A percentile compares a stretch with the other conserved stretches of the same genome.
These are phyloP conservation scores for Blastomyces parvus DNA, from an alignment of 2,329 filamentous ascomycete genomes.

Conservation along the genomic window DNA sequence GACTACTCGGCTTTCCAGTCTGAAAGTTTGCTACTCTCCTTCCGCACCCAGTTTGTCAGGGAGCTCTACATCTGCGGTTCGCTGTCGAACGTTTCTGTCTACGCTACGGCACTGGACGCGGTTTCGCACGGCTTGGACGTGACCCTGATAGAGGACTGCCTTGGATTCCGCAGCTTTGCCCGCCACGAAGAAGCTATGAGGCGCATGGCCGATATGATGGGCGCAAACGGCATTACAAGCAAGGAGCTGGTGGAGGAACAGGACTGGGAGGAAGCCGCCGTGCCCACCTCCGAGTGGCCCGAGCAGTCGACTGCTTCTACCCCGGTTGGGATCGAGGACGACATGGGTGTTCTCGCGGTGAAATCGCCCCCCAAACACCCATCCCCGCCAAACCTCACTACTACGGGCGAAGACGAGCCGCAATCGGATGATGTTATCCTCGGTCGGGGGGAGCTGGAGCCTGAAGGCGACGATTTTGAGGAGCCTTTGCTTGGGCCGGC, in stretches of 20 bases:
- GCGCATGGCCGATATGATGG: constrained; percentile 63
- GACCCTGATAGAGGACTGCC: constrained; percentile 77
- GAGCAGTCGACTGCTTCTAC: constrained; percentile 15
- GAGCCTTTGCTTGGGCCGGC: not conserved
- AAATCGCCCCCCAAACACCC: constrained; percentile 12
- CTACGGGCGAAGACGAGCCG: not conserved
- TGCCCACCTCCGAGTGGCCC: constrained; percentile 13
- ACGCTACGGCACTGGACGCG: constrained; percentile 84
- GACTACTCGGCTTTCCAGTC: constrained; percentile 82
- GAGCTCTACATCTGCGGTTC: constrained; percentile 84
- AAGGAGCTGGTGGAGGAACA: constrained; percentile 48
- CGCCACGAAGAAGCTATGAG: constrained; percentile 63
- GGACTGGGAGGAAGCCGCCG: constrained; percentile 35
- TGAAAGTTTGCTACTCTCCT: constrained; percentile 60
- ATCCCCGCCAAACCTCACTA: not conserved
- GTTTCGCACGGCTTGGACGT: constrained; percentile 80
- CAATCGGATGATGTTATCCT: not conserved
- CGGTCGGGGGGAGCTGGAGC: not conserved
- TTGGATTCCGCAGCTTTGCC: constrained; percentile 63
- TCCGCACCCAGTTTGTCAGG: constrained; percentile 79
- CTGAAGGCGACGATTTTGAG: not conserved
- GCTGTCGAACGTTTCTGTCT: constrained; percentile 77
- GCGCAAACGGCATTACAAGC: constrained; percentile 55
- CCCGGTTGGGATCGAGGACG: constrained; percentile 27
- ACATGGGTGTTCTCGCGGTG: constrained; percentile 29